phyloP scores from a whole-genome alignment of 2,329 filamentous ascomycete genomes.

The Fusarium odoratissimum region DNA sequence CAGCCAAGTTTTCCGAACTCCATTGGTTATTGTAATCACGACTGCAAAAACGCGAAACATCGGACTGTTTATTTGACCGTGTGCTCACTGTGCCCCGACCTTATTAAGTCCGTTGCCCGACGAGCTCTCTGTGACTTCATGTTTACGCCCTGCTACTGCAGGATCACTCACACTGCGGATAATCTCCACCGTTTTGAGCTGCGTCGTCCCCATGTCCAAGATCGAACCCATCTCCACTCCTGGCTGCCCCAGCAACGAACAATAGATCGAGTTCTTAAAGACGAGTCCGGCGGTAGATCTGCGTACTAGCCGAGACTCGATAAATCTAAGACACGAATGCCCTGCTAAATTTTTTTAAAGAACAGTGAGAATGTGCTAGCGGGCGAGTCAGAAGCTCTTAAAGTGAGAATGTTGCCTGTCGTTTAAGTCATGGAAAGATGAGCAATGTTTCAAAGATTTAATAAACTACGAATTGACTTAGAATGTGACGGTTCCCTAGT shows the following conservation, averaged over 20 bases:
- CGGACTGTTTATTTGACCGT: not conserved
- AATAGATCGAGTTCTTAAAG: not conserved
- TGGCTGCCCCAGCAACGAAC: conserved; percentile 27
- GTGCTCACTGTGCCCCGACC: not conserved
- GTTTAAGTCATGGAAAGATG: not conserved
- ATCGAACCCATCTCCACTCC: not conserved
- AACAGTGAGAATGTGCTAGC: not conserved
- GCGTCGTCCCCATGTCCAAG: not conserved
- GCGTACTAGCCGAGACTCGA: conserved; percentile 13
- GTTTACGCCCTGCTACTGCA: conserved; percentile 3
- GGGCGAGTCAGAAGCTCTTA: not conserved
- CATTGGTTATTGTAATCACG: not conserved
- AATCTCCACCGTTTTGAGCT: conserved; percentile 3
- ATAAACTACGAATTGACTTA: conserved; percentile 44
- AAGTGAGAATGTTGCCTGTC: conserved; percentile 7
- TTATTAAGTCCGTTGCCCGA: not conserved
- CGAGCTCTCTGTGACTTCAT: not conserved
- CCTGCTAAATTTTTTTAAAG: not conserved
- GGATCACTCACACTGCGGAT: not conserved
- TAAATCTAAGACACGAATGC: conserved; percentile 22
- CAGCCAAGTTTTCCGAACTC: not conserved
- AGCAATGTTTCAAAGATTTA: conserved; percentile 5
- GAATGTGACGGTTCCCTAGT: conserved; percentile 46
- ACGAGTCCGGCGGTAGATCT: conserved; percentile 18
- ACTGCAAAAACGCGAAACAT: not conserved